A percentile compares a stretch with the other conserved stretches of the same genome.
Evolutionary conservation across 2,329 filamentous ascomycete genomes (phyloP).

Genomic region (Fusarium sp.): DNA sequence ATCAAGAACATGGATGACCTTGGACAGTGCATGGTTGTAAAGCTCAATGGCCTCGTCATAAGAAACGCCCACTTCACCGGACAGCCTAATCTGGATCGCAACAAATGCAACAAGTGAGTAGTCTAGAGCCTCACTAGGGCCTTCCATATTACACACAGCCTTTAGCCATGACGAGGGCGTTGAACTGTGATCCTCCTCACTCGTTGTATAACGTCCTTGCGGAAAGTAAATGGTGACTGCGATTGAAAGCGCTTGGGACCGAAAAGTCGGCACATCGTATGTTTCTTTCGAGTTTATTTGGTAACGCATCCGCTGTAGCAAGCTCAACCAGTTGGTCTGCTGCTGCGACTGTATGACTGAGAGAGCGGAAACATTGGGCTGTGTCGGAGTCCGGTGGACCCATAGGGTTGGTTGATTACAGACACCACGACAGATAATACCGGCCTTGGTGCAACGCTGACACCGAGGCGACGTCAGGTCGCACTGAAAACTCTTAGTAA

Average conservation of each 20-base stretch:
- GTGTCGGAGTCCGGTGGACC: neutral
- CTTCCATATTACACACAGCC: neutral
- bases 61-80: neutral
- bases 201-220: fast-evolving
- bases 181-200: neutral
- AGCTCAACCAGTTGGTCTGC: neutral
- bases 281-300: fast-evolving
- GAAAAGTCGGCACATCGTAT: neutral
- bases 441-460: neutral
- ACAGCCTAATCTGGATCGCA: constrained; percentile 2
- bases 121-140: neutral
- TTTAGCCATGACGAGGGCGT: neutral
- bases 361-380: neutral
- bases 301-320: neutral
- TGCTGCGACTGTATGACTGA: neutral
- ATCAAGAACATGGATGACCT: neutral
- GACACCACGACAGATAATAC: neutral
- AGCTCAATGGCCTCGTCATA: neutral
- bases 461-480: neutral
- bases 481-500: neutral
- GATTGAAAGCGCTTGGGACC: neutral
- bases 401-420: neutral
- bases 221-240: neutral
- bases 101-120: constrained; percentile 3
- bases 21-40: neutral